Evolutionary conservation across 2,329 filamentous ascomycete species (phyloP).

Genomic region (Chalaropsis thielavioides): DNA sequence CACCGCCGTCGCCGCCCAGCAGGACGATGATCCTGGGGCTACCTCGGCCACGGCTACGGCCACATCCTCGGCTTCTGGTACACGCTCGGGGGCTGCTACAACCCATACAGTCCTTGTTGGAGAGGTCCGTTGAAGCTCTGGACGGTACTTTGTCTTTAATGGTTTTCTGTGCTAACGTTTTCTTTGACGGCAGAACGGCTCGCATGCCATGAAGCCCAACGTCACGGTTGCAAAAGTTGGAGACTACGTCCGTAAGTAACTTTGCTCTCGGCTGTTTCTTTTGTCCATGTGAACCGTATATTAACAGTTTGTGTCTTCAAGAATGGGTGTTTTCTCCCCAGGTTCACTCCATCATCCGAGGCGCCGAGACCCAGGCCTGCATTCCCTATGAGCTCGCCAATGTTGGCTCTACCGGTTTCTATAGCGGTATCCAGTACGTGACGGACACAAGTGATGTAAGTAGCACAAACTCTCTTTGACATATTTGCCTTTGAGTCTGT

Average conservation of each 20-base stretch:
- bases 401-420: constrained; percentile 37
- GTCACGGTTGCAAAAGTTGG: constrained; percentile 28
- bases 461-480: not conserved
- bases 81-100: not conserved
- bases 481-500: not conserved
- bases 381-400: constrained; percentile 44
- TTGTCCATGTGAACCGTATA: not conserved
- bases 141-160: not conserved
- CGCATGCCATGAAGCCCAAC: constrained; percentile 24
- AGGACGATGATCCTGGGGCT: not conserved
- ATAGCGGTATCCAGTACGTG: constrained; percentile 35
- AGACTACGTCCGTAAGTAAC: constrained; percentile 32
- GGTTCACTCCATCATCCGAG: constrained; percentile 49
- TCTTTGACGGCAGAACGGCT: constrained; percentile 20
- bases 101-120: constrained; percentile 19
- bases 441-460: constrained; percentile 33
- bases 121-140: constrained; percentile 12
- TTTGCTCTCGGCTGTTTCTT: not conserved
- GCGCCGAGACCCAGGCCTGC: constrained; percentile 45
- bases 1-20: not conserved
- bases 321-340: constrained; percentile 48
- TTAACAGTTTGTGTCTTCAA: constrained; percentile 16
- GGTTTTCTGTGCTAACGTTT: not conserved
- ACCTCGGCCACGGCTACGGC: constrained; percentile 16
- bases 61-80: not conserved